phyloP scores from a whole-genome alignment of 441 rosid species.

The Pelargonium fulgidum region DNA sequence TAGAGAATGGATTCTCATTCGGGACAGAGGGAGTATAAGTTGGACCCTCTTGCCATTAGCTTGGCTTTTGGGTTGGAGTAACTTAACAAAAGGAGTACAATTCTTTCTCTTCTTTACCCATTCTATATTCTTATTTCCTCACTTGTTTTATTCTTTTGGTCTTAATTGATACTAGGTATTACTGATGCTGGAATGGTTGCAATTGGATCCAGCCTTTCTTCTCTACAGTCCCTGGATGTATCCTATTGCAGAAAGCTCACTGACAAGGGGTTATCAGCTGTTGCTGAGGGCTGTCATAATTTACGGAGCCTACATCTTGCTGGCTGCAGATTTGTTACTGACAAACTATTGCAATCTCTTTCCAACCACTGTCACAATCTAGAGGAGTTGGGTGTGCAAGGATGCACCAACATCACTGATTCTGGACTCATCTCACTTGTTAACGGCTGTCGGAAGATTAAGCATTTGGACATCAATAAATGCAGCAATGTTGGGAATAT shows the following conservation, averaged over 20 bases:
- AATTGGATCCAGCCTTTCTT: slow-evolving; percentile 57
- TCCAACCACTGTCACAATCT: slow-evolving; percentile 52
- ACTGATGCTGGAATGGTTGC: slow-evolving; percentile 66
- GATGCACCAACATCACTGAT: slow-evolving; percentile 66
- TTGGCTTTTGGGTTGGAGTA: too few relatives aligned
- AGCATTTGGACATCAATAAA: slow-evolving; percentile 59
- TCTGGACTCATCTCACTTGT: slow-evolving; percentile 60
- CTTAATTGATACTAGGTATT: slow-evolving; percentile 39
- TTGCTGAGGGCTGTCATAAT: slow-evolving; percentile 69
- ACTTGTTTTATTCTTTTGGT: not conserved
- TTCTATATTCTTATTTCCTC: not conserved
- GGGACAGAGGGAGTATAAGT: too few relatives aligned
- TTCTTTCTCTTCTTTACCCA: not conserved
- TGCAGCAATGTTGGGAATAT: slow-evolving; percentile 68
- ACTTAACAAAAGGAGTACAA: not conserved
- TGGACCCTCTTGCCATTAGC: too few relatives aligned
- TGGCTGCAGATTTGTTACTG: slow-evolving; percentile 61
- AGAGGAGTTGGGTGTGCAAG: slow-evolving; percentile 62
- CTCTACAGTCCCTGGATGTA: slow-evolving; percentile 70
- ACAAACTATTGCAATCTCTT: slow-evolving; percentile 43
- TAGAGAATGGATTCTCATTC: too few relatives aligned
- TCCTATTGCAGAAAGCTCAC: slow-evolving; percentile 74
- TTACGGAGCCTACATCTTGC: slow-evolving; percentile 55
- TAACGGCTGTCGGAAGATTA: slow-evolving; percentile 53
- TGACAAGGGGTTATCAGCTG: slow-evolving; percentile 68